A percentile compares a stretch with the other conserved stretches of the same genome.
phyloP scores from a whole-genome alignment of 1,284 basidiomycete genomes.

The Cystobasidium pallidum region DNA sequence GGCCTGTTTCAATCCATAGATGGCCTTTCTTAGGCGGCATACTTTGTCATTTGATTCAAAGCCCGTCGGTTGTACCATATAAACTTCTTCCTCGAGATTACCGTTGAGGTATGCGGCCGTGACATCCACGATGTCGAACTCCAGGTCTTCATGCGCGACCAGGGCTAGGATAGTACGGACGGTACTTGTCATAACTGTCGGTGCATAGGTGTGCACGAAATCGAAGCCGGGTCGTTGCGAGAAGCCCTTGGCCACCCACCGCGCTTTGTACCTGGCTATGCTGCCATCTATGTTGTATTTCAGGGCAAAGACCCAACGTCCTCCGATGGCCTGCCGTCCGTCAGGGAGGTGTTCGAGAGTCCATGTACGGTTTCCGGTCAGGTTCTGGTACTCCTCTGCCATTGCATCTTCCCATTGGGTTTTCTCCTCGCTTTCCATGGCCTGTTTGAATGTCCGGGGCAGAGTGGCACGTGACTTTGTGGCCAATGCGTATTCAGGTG shows the following conservation, averaged over 20 bases:
- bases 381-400: not conserved
- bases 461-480: not conserved
- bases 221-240: not conserved
- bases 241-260: not conserved
- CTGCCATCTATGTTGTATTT: constrained; percentile 2
- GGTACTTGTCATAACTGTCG: not conserved
- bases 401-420: not conserved
- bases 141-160: no score
- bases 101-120: constrained; percentile 55
- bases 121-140: no score
- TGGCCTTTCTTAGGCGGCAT: constrained; percentile 44
- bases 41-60: constrained; percentile 12
- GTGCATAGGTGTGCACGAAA: not conserved
- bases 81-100: constrained; percentile 58
- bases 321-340: not conserved
- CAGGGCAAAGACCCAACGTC: not conserved
- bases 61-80: constrained; percentile 55
- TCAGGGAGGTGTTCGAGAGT: not conserved
- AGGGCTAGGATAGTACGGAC: no score
- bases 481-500: not conserved
- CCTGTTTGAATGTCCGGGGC: not conserved
- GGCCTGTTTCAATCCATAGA: constrained; percentile 59
- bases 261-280: constrained; percentile 51
- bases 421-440: not conserved
- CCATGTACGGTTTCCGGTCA: not conserved